These are phyloP conservation scores for Tetraselmis chui DNA, from an alignment of 139 green algal species.

Conservation along the genomic window DNA sequence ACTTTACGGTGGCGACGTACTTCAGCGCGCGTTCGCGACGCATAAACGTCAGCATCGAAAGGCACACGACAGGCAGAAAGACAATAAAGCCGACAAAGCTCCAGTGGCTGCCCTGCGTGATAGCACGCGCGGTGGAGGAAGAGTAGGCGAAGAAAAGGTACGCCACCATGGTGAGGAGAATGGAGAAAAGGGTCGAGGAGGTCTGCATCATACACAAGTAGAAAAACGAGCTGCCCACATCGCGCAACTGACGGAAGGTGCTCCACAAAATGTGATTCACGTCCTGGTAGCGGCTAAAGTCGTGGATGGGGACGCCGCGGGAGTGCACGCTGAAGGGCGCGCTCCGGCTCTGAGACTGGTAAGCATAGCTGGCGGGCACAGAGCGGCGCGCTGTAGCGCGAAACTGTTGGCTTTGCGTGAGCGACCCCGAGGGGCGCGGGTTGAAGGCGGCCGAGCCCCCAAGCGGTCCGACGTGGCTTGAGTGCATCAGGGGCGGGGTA, in stretches of 20 bases:
- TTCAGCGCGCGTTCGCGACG: neutral
- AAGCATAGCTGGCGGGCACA: neutral
- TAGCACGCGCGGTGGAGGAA: neutral
- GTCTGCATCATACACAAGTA: slow-evolving; percentile 14
- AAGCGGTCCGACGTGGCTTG: neutral
- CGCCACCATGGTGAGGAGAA: slow-evolving; percentile 17
- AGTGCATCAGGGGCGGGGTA: neutral
- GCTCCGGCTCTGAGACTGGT: slow-evolving; percentile 2
- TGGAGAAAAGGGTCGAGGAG: slow-evolving; percentile 14
- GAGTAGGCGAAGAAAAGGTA: slow-evolving; percentile 38
- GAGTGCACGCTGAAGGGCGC: slow-evolving; percentile 22
- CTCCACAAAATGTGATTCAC: neutral
- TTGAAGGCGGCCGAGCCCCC: neutral
- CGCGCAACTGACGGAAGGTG: slow-evolving; percentile 7
- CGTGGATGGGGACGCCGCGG: slow-evolving; percentile 18
- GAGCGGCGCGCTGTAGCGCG: slow-evolving; percentile 16
- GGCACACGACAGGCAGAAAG: neutral
- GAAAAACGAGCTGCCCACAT: slow-evolving; percentile 8
- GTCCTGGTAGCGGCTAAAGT: slow-evolving; percentile 9
- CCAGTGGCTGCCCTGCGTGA: neutral
- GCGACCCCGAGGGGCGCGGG: neutral
- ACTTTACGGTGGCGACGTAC: slow-evolving; percentile 22
- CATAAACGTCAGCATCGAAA: neutral
- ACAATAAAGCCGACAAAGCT: neutral
- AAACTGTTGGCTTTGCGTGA: neutral